Conservation (phyloP, 352 stramenopile genomes). For the Pythium brachiatum region DNA sequence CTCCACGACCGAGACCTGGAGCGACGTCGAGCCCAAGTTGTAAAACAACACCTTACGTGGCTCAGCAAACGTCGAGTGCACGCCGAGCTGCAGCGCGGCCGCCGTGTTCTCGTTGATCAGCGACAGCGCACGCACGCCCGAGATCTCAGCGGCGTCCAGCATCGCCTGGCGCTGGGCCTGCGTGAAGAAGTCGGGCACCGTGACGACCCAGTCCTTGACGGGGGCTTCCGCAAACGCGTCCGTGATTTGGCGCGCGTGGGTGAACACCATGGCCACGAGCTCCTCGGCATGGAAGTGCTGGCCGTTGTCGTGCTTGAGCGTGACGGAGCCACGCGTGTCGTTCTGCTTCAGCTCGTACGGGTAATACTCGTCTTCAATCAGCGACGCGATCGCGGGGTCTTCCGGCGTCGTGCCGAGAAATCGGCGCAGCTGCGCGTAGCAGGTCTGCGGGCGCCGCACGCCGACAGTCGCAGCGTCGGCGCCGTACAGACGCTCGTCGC, state of each 20-base stretch:
- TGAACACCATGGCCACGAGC: constrained; percentile 95
- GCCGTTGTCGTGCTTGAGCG: constrained; percentile 50
- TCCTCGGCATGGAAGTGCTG: constrained; percentile 92
- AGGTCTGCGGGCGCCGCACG: constrained; percentile 91
- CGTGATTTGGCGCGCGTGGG: constrained; percentile 85
- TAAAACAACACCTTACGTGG: constrained; percentile 96
- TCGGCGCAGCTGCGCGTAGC: constrained; percentile 86
- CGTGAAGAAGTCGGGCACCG: constrained; percentile 95
- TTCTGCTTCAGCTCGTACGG: constrained; percentile 84
- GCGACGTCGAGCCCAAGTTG: constrained; percentile 94
- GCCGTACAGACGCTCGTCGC: constrained; percentile 93
- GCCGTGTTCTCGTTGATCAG: constrained; percentile 98
- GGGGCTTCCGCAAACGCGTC: constrained; percentile 60
- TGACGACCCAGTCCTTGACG: constrained; percentile 95
- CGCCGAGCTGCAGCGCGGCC: constrained; percentile 94
- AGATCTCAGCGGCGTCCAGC: constrained; percentile 93
- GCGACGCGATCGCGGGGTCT: constrained; percentile 59
- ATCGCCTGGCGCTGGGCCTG: constrained; percentile 94
- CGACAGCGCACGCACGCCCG: constrained; percentile 93
- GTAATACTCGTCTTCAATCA: constrained; percentile 75
- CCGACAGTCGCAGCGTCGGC: constrained; percentile 91
- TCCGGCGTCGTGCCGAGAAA: constrained; percentile 86
- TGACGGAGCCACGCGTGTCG: constrained; percentile 64
- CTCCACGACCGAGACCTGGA: constrained; percentile 88
- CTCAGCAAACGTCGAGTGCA: constrained; percentile 90